A percentile compares a stretch with the other conserved stretches of the same genome.
Conservation (phyloP, 2,329 filamentous ascomycete genomes). For the Didymella exigua region DNA sequence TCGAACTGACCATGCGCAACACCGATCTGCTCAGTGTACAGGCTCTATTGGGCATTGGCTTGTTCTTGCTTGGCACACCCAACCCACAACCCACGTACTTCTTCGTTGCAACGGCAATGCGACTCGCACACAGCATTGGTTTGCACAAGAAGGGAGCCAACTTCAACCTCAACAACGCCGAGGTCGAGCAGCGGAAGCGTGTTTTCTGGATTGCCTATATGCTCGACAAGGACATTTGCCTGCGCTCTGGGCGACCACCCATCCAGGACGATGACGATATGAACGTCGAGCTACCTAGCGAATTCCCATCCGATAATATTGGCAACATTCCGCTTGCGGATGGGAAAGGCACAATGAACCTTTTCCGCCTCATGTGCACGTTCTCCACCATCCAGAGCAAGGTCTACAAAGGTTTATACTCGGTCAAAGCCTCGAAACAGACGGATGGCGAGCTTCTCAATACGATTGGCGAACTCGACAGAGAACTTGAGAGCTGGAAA, state of each 20-base stretch:
- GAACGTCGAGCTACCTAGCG: constrained; percentile 94
- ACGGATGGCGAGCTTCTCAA: constrained; percentile 92
- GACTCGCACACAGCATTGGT: constrained; percentile 90
- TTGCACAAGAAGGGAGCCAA: constrained; percentile 91
- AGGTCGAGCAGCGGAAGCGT: constrained; percentile 86
- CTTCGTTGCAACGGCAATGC: constrained; percentile 86
- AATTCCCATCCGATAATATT: constrained; percentile 88
- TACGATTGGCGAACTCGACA: constrained; percentile 93
- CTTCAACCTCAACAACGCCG: constrained; percentile 90
- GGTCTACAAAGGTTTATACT: constrained; percentile 92
- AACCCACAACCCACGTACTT: constrained; percentile 95
- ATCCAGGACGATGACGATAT: constrained; percentile 81
- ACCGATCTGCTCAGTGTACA: constrained; percentile 95
- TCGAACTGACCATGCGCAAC: constrained; percentile 93
- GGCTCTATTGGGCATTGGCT: constrained; percentile 86
- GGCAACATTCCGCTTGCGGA: constrained; percentile 91
- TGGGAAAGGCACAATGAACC: constrained; percentile 89
- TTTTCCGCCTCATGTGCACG: constrained; percentile 91
- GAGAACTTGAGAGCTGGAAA: constrained; percentile 87
- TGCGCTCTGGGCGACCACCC: constrained; percentile 73
- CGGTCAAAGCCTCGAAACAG: constrained; percentile 87
- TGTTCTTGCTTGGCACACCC: constrained; percentile 94
- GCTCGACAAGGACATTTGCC: constrained; percentile 74
- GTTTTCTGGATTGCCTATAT: constrained; percentile 81
- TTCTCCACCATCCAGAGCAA: constrained; percentile 91